These are phyloP conservation scores for Scedosporium apiospermum DNA, from an alignment of 2,329 filamentous ascomycete species.

Conservation along the genomic window DNA sequence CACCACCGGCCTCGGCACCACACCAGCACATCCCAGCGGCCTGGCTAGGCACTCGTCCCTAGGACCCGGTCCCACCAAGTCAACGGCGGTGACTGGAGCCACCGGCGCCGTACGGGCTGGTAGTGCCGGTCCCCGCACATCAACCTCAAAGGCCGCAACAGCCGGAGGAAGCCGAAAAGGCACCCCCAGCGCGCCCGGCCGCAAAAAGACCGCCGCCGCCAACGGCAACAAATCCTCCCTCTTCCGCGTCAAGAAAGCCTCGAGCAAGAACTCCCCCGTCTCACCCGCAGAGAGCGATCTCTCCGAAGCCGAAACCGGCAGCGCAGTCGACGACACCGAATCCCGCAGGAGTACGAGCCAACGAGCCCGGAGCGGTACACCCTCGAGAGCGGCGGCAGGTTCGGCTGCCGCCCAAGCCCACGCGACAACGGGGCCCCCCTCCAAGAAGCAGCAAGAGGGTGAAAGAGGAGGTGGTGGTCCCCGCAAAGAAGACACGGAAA, in stretches of 20 bases:
- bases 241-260: slow-evolving; percentile 51
- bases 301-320: slow-evolving; percentile 50
- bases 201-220: slow-evolving; percentile 34
- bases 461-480: not conserved
- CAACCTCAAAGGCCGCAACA: slow-evolving; percentile 32
- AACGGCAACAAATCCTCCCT: slow-evolving; percentile 46
- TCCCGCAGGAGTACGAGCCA: not conserved
- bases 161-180: slow-evolving; percentile 34
- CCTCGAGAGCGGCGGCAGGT: slow-evolving; percentile 31
- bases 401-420: slow-evolving; percentile 11
- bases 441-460: not conserved
- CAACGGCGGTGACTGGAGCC: slow-evolving; percentile 17
- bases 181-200: slow-evolving; percentile 31
- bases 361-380: slow-evolving; percentile 30
- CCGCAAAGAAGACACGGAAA: slow-evolving; percentile 39
- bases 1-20: slow-evolving; percentile 35
- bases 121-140: slow-evolving; percentile 49
- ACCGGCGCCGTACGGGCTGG: slow-evolving; percentile 38
- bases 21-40: slow-evolving; percentile 44
- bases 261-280: slow-evolving; percentile 50
- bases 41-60: slow-evolving; percentile 54
- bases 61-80: slow-evolving; percentile 53
- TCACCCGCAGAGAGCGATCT: slow-evolving; percentile 53
- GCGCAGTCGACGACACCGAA: slow-evolving; percentile 36
- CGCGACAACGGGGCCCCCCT: not conserved